Base-by-base conservation (phyloP, 2,329 filamentous ascomycete genomes). In the Hypoxylon sp. region DNA sequence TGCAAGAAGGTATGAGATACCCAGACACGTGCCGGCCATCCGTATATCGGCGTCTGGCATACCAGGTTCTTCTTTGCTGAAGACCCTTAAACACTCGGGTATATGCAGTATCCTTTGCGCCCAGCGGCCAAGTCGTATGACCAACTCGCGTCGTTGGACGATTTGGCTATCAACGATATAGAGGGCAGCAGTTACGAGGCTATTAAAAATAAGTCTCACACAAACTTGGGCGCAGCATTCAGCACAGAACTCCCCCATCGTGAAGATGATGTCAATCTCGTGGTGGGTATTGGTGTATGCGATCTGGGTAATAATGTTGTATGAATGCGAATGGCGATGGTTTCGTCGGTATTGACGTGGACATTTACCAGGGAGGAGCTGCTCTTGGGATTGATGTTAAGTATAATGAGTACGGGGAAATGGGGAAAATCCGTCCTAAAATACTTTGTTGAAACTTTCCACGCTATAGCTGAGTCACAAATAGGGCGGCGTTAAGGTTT, bases 31-130 rank as follows among this genome's bases (percentile, higher is more conserved):
- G 34, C 37, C 51, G 17, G 51, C 34, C 34, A 41, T 44, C 51
- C 51, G 32, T 54, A 54, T 54, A 34, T 54, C 51, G 26, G 2
- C 24, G 43, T 54, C 51, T 28, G 13, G 34, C 51, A 54, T 44
- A 34, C 51, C 51, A 37, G 20, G 51, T 54, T 54, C 51, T 22
- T 54, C 51, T 44, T 54, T 17, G 15, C 19, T 44, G 51, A 54
- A 54, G 10, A 54, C 51, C 28, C 51, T 1, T 22, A 54, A 17
- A 54, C 34, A 28, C 43, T 54, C 26, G 28, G 51, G 51, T 8
- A 43, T 24, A 28, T 54, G 34, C 26, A 54, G 28, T 54, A 54
- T 43, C 34, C 19, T 26, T 44, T 44, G 51, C 51, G 41, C 19
- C 51, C 28, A 11, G 51, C 51, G 30, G 34, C 51, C 51, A 7